Conservation (phyloP, 148 eudicot species). For the Beta vulgaris region DNA sequence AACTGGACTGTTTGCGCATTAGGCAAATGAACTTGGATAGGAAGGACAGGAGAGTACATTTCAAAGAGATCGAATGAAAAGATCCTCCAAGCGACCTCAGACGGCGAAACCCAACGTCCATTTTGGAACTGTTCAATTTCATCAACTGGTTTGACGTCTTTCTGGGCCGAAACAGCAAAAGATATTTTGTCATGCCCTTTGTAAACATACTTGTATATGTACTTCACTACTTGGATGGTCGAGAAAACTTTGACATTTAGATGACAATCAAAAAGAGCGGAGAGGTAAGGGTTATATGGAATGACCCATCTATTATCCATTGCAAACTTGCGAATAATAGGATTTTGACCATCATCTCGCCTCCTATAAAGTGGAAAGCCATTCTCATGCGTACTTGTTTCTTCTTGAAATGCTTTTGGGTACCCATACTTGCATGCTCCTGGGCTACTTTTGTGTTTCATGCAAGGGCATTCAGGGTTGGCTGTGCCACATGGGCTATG, state of each 20-base stretch:
- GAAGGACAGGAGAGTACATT: not conserved
- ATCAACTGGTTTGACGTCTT: not conserved
- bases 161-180: not conserved
- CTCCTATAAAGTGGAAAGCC: not conserved
- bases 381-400: not conserved
- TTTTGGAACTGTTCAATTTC: conserved; percentile 15
- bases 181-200: conserved; percentile 18
- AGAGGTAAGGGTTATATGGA: conserved; percentile 2
- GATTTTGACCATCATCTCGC: not conserved
- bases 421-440: not conserved
- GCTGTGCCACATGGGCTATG: not conserved
- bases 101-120: conserved; percentile 11
- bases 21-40: too few species aligned
- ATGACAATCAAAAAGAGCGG: too few species aligned
- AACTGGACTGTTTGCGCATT: not conserved
- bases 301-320: not conserved
- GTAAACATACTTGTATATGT: not conserved
- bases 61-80: not conserved
- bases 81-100: not conserved
- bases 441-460: not conserved
- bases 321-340: not conserved
- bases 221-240: not conserved
- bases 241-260: too few species aligned
- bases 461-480: not conserved
- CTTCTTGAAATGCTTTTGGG: not conserved